Conservation (phyloP, 2,329 filamentous ascomycete genomes). For the Trichoderma sp. region DNA sequence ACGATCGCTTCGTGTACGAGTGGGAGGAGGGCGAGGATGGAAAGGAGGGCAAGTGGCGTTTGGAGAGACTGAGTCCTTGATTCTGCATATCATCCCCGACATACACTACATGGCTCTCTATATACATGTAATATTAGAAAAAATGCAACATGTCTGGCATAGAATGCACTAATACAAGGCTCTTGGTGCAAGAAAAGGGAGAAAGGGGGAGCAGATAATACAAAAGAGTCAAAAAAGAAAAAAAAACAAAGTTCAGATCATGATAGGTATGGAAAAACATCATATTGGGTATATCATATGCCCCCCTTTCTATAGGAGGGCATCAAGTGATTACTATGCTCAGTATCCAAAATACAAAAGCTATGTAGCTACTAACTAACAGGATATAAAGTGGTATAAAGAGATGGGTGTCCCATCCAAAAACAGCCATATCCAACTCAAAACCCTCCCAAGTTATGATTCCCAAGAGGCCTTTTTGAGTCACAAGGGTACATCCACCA, state of each 20-base stretch:
- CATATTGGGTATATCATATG: neutral
- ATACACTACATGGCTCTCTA: neutral
- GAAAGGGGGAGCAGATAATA: neutral
- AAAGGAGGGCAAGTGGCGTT: slow-evolving; percentile 55
- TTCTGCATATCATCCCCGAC: neutral
- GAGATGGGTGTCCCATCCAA: neutral
- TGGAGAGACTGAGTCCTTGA: slow-evolving; percentile 73
- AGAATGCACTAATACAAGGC: neutral
- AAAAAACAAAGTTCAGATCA: neutral
- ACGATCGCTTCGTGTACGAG: slow-evolving; percentile 89
- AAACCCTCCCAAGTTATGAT: neutral
- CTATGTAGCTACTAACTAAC: slow-evolving; percentile 1
- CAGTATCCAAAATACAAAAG: neutral
- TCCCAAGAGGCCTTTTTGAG: neutral
- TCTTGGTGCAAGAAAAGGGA: neutral
- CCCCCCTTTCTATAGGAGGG: neutral
- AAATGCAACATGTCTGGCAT: neutral
- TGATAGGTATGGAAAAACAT: neutral
- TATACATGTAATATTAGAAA: slow-evolving; percentile 5
- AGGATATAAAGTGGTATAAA: neutral
- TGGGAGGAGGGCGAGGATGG: slow-evolving; percentile 50
- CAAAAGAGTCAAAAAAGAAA: neutral
- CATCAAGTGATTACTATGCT: neutral
- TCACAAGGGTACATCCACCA: neutral
- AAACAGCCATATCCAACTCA: slow-evolving; percentile 6